phyloP scores from a whole-genome alignment of 2,329 filamentous ascomycete species.

The Plectosphaerella cucumerina region DNA sequence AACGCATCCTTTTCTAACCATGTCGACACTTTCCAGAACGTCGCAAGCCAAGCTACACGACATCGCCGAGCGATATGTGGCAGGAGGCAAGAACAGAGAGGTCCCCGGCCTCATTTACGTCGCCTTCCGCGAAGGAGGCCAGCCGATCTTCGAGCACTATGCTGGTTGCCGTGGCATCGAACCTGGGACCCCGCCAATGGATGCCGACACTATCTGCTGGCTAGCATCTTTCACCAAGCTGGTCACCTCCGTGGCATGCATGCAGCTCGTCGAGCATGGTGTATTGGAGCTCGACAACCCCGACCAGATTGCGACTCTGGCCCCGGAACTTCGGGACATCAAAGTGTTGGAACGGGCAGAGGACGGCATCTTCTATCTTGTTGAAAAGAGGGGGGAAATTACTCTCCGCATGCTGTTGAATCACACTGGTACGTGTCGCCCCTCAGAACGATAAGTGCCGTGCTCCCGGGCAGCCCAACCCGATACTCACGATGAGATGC shows the following conservation, averaged over 20 bases:
- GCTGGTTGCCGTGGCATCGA: constrained; percentile 1
- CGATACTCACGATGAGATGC: no score
- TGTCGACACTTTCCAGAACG: no score
- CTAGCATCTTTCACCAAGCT: constrained; percentile 37
- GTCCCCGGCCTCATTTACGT: constrained; percentile 2
- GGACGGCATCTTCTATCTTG: constrained; percentile 22
- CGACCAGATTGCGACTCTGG: constrained; percentile 23
- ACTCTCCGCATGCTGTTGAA: constrained; percentile 49
- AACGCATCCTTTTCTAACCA: no score
- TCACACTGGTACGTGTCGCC: constrained; percentile 30
- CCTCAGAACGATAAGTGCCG: neutral
- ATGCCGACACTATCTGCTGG: constrained; percentile 28
- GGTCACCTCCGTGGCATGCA: constrained; percentile 42
- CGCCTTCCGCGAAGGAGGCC: neutral
- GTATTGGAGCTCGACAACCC: constrained; percentile 42
- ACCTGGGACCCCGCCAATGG: neutral
- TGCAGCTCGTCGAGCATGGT: constrained; percentile 51
- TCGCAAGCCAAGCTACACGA: neutral
- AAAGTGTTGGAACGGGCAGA: constrained; percentile 41
- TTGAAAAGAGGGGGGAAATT: constrained; percentile 28
- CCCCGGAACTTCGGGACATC: constrained; percentile 42
- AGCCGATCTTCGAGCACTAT: neutral
- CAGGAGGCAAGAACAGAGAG: neutral
- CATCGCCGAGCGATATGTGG: neutral
- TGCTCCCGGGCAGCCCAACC: neutral